These are phyloP conservation scores for Kodamaea fukazawae DNA, from an alignment of 805 yeast species.

Conservation along the genomic window DNA sequence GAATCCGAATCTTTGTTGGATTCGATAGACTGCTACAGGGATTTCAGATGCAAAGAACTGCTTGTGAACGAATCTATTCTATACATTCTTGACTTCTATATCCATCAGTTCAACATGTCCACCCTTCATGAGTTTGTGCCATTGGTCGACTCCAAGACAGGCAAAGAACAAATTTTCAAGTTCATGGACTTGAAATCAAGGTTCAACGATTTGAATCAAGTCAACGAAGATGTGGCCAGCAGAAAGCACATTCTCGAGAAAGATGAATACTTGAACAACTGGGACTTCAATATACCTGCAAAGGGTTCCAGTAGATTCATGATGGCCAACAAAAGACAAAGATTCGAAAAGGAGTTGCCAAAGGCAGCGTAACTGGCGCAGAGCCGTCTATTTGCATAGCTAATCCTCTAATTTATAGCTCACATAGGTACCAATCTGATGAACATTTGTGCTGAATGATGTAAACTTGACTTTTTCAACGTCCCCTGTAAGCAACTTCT, in stretches of 20 bases:
- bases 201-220: slow-evolving; percentile 38
- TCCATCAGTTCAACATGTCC: slow-evolving; percentile 53
- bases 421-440: slow-evolving; percentile 71
- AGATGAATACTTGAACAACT: slow-evolving; percentile 48
- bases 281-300: slow-evolving; percentile 39
- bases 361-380: background rate
- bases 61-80: slow-evolving; percentile 51
- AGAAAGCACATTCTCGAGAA: slow-evolving; percentile 27
- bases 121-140: slow-evolving; percentile 47
- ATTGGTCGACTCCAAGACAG: slow-evolving; percentile 28
- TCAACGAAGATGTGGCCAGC: slow-evolving; percentile 29
- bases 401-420: slow-evolving; percentile 44
- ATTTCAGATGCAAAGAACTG: slow-evolving; percentile 41
- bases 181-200: slow-evolving; percentile 44
- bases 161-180: slow-evolving; percentile 48
- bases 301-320: slow-evolving; percentile 51
- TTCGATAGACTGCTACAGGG: slow-evolving; percentile 30
- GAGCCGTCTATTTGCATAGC: background rate
- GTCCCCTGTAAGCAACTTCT: slow-evolving; percentile 49
- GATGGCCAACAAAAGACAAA: slow-evolving; percentile 46
- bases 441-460: slow-evolving; percentile 63
- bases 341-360: slow-evolving; percentile 41
- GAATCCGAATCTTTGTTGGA: slow-evolving; percentile 27
- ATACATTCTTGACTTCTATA: slow-evolving; percentile 59
- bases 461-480: slow-evolving; percentile 68